Evolutionary conservation across 108 stramenopile species (phyloP).

Genomic region (Nitzschia sp.): DNA sequence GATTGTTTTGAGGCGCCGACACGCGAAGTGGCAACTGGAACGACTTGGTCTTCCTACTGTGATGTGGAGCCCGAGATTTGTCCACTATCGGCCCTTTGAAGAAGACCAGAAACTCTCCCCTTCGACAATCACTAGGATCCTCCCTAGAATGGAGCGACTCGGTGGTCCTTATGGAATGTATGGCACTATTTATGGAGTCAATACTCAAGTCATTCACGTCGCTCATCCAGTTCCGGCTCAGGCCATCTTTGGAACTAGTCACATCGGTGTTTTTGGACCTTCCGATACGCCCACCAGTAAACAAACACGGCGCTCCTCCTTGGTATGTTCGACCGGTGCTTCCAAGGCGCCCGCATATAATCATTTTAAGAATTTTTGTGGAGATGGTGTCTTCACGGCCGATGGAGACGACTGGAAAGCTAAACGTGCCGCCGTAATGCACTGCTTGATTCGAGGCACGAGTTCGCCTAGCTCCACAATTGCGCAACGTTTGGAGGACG

Average conservation of each 20-base stretch:
- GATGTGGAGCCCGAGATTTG: constrained; percentile 72
- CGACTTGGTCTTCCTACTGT: constrained; percentile 70
- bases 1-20: constrained; percentile 7
- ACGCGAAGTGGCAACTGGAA: constrained; percentile 37
- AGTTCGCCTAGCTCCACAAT: constrained; percentile 24
- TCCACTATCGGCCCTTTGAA: constrained; percentile 48
- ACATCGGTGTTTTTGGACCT: neutral
- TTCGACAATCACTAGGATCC: constrained; percentile 78
- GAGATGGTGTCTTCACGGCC: constrained; percentile 90
- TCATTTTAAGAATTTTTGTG: constrained; percentile 92
- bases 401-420: constrained; percentile 90
- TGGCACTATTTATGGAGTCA: constrained; percentile 89
- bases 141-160: constrained; percentile 84
- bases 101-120: constrained; percentile 61
- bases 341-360: constrained; percentile 89
- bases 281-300: neutral
- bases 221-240: constrained; percentile 87
- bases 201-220: constrained; percentile 84
- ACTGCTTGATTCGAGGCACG: constrained; percentile 58
- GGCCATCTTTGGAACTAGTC: constrained; percentile 50
- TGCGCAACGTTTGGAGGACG: constrained; percentile 48
- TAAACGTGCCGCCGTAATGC: constrained; percentile 85
- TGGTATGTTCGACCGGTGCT: constrained; percentile 48
- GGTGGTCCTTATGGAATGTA: constrained; percentile 92
- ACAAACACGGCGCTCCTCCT: neutral